These are phyloP conservation scores for Drechslerella coelobrocha DNA, from an alignment of 2,329 filamentous ascomycete species.

Conservation along the genomic window DNA sequence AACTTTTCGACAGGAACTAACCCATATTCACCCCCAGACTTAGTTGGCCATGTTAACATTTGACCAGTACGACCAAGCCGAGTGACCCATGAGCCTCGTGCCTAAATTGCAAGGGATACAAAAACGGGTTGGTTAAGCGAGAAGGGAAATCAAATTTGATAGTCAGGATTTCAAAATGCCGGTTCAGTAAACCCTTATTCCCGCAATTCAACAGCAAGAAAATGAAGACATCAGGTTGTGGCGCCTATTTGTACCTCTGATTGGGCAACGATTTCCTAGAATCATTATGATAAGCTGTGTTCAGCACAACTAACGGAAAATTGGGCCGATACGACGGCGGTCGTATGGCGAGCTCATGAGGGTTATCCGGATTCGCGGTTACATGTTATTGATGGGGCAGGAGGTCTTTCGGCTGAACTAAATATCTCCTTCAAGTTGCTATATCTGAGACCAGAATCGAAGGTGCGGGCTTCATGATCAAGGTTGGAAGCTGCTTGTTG, in stretches of 20 bases:
- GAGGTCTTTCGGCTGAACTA: constrained; percentile 30
- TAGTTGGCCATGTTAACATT: too few relatives aligned
- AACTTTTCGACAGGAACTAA: too few relatives aligned
- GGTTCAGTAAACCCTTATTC: constrained; percentile 28
- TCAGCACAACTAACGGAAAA: constrained; percentile 22
- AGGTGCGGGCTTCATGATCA: background rate
- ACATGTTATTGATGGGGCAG: constrained; percentile 1
- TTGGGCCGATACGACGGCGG: constrained; percentile 38
- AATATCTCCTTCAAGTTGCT: constrained; percentile 4
- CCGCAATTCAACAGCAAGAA: constrained; percentile 16
- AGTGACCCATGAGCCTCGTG: too few relatives aligned
- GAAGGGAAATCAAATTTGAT: constrained; percentile 8
- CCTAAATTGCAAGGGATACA: too few relatives aligned
- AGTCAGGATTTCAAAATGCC: constrained; percentile 12
- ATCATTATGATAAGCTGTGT: background rate
- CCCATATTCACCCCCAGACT: too few relatives aligned
- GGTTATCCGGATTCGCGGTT: constrained; percentile 5
- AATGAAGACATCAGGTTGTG: constrained; percentile 9
- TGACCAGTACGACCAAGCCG: too few relatives aligned
- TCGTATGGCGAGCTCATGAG: background rate
- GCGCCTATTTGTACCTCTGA: constrained; percentile 18
- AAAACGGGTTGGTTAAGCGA: constrained; percentile 18
- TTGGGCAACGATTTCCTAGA: constrained; percentile 10
- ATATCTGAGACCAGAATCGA: constrained; percentile 11
- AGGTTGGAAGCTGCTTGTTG: background rate